Evolutionary conservation across 345 rosid genomes (phyloP).

Genomic region (Gossypium stocksii): DNA sequence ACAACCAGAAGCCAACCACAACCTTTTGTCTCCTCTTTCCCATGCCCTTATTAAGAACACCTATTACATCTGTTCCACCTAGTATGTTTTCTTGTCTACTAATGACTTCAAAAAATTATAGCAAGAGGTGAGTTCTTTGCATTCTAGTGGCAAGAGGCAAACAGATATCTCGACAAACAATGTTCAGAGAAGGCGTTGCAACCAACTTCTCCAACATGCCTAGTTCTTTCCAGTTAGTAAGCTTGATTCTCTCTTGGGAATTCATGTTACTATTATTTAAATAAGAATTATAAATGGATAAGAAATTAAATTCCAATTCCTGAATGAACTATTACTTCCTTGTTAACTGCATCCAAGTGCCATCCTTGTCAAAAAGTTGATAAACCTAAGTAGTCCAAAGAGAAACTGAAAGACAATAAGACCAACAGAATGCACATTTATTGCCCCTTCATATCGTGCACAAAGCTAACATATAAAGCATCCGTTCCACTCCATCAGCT

Average conservation of each 20-base stretch:
- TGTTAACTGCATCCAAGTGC: not conserved
- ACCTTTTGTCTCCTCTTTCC: constrained; percentile 4
- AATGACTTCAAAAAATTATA: not conserved
- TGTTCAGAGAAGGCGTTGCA: not conserved
- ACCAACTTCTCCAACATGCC: not conserved
- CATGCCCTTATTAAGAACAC: not conserved
- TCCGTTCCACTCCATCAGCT: not conserved
- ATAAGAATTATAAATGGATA: not conserved
- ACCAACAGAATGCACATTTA: not conserved
- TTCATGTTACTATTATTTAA: not conserved
- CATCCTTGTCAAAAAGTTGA: not conserved
- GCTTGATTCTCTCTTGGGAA: not conserved
- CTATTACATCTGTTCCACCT: not conserved
- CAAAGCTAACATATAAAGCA: not conserved
- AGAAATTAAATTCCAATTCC: not conserved
- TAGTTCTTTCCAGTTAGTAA: not conserved
- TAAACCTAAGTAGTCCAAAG: not conserved
- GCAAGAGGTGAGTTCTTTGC: not conserved
- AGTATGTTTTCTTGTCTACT: not conserved
- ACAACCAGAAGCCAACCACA: not conserved
- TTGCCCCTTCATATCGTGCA: not conserved
- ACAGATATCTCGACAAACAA: not conserved
- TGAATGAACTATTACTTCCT: constrained; percentile 1
- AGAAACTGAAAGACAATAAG: not conserved
- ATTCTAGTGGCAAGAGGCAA: not conserved